phyloP scores from a whole-genome alignment of 73 alveolate genomes.

The Paraurostyla sp. region DNA sequence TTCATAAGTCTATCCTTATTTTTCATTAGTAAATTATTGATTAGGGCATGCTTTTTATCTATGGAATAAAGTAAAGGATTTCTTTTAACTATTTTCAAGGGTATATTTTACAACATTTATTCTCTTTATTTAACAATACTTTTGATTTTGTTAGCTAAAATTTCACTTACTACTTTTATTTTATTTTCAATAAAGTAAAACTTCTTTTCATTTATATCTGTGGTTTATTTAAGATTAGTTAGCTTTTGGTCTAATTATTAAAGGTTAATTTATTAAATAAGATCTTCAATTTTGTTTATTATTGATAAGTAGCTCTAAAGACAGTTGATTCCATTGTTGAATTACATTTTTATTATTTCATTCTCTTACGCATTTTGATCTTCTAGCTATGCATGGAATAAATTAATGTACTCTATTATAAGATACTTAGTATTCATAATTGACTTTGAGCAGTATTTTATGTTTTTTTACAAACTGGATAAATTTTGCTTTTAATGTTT shows the following conservation, averaged over 20 bases:
- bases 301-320: slow-evolving; percentile 11
- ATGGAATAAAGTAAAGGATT: slow-evolving; percentile 26
- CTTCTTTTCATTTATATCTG: slow-evolving; percentile 18
- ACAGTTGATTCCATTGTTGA: not conserved
- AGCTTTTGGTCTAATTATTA: not conserved
- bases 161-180: not conserved
- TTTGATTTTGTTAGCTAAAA: not conserved
- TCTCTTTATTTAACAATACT: not conserved
- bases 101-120: not conserved
- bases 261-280: not conserved
- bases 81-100: not conserved
- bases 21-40: too few relatives aligned
- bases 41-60: too few relatives aligned
- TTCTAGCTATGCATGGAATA: not conserved
- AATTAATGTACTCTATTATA: slow-evolving; percentile 2
- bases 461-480: not conserved
- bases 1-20: too few relatives aligned
- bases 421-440: not conserved
- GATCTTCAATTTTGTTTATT: slow-evolving; percentile 1
- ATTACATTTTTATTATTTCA: slow-evolving; percentile 36
- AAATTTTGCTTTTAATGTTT: too few relatives aligned
- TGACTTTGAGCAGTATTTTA: not conserved
- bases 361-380: slow-evolving; percentile 11
- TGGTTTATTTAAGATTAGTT: not conserved
- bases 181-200: slow-evolving; percentile 21